These are phyloP conservation scores for Suillus tomentosus DNA, from an alignment of 768 basidiomycete species.

Conservation along the genomic window DNA sequence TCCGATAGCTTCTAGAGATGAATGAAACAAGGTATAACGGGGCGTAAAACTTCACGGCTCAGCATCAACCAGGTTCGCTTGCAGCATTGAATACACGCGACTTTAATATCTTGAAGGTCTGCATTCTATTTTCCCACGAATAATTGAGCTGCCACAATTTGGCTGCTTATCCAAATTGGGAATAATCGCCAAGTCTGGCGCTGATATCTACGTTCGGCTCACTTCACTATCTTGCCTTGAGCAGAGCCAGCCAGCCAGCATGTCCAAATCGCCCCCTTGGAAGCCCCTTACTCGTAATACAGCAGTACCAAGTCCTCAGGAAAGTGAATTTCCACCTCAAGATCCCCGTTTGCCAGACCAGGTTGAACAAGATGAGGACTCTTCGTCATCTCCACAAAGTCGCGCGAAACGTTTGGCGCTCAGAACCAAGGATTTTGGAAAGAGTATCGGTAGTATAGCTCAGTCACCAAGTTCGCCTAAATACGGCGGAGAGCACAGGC, in stretches of 20 bases:
- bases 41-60: slow-evolving; percentile 15
- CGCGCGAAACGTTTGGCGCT: slow-evolving; percentile 57
- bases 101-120: slow-evolving; percentile 8
- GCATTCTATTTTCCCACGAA: slow-evolving; percentile 15
- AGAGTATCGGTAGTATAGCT: slow-evolving; percentile 51
- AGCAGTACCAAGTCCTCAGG: slow-evolving; percentile 20
- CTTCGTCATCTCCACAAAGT: slow-evolving; percentile 37
- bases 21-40: slow-evolving; percentile 20
- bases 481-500: slow-evolving; percentile 43
- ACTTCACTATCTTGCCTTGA: background rate
- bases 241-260: slow-evolving; percentile 11
- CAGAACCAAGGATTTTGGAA: slow-evolving; percentile 65
- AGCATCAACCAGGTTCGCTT: slow-evolving; percentile 25
- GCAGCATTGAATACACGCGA: slow-evolving; percentile 21
- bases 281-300: slow-evolving; percentile 23
- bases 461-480: slow-evolving; percentile 31
- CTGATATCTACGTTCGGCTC: slow-evolving; percentile 7
- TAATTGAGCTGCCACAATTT: slow-evolving; percentile 15
- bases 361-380: slow-evolving; percentile 30
- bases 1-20: slow-evolving; percentile 11
- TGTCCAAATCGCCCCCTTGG: slow-evolving; percentile 29
- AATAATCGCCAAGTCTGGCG: slow-evolving; percentile 20
- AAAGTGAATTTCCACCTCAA: slow-evolving; percentile 31
- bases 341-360: slow-evolving; percentile 35
- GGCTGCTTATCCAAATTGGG: slow-evolving; percentile 28